Evolutionary conservation across 2,329 filamentous ascomycete species (phyloP).

Genomic region (Purpureocillium lavendulum): DNA sequence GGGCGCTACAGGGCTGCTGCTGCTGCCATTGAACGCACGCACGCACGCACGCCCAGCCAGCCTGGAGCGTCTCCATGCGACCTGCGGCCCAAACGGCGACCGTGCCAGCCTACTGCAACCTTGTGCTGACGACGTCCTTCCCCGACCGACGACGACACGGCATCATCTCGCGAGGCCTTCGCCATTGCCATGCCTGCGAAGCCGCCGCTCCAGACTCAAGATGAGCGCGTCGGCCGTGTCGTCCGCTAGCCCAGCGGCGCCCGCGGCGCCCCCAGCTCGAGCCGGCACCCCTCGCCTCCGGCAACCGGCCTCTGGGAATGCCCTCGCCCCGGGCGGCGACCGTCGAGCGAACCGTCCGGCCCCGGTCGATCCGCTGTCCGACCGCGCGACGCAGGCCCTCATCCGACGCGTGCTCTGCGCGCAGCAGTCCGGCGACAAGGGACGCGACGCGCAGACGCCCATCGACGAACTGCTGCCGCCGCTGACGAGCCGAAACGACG

Average conservation of each 20-base stretch:
- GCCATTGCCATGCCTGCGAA: slow-evolving; percentile 16
- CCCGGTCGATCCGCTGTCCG: slow-evolving; percentile 50
- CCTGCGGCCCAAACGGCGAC: slow-evolving; percentile 9
- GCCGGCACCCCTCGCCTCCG: slow-evolving; percentile 6
- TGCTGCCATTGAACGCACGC: too few relatives aligned
- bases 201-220: slow-evolving; percentile 11
- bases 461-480: slow-evolving; percentile 81
- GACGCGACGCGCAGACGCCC: slow-evolving; percentile 37
- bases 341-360: slow-evolving; percentile 24
- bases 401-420: slow-evolving; percentile 79
- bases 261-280: slow-evolving; percentile 7
- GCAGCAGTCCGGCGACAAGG: slow-evolving; percentile 55
- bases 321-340: slow-evolving; percentile 15
- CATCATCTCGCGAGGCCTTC: background rate
- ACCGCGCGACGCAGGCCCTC: slow-evolving; percentile 70
- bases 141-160: background rate
- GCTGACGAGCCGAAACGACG: slow-evolving; percentile 86
- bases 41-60: too few relatives aligned
- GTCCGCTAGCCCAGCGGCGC: slow-evolving; percentile 1
- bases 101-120: slow-evolving; percentile 7
- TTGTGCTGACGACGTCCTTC: slow-evolving; percentile 7
- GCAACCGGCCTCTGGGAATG: background rate
- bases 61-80: slow-evolving; percentile 1
- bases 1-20: too few relatives aligned
- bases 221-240: slow-evolving; percentile 18